A percentile compares a stretch with the other conserved stretches of the same genome.
These are phyloP conservation scores for Xylariaceae sp. DNA, from an alignment of 2,329 filamentous ascomycete species.

Conservation along the genomic window DNA sequence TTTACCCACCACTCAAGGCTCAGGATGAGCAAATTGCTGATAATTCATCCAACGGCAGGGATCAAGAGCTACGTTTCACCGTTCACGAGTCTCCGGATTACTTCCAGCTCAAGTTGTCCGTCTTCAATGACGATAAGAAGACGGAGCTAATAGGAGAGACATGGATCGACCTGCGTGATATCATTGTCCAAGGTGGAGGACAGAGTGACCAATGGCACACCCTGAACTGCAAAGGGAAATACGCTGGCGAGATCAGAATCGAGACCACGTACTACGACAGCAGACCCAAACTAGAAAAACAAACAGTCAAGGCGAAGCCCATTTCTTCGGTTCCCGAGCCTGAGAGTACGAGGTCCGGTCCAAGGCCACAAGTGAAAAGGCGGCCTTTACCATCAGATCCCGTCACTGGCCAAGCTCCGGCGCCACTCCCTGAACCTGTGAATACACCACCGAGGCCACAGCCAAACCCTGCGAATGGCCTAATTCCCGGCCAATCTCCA, in stretches of 20 bases:
- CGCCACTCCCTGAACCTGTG: conserved; percentile 37
- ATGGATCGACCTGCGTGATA: conserved; percentile 76
- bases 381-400: conserved; percentile 80
- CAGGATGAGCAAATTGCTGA: conserved; percentile 14
- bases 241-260: conserved; percentile 88
- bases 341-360: conserved; percentile 23
- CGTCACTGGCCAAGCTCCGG: conserved; percentile 49
- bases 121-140: conserved; percentile 98
- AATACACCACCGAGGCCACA: conserved; percentile 45
- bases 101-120: conserved; percentile 87
- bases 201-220: conserved; percentile 91
- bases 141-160: conserved; percentile 94
- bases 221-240: conserved; percentile 84
- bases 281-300: conserved; percentile 73
- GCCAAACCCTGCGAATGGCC: conserved; percentile 36
- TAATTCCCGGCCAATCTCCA: conserved; percentile 48
- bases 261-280: conserved; percentile 96
- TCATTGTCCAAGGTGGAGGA: conserved; percentile 82
- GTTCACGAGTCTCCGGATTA: conserved; percentile 97
- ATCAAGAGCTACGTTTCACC: conserved; percentile 91
- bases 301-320: conserved; percentile 49
- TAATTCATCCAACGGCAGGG: conserved; percentile 52
- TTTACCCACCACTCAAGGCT: background rate
- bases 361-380: conserved; percentile 65
- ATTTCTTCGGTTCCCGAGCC: conserved; percentile 31